phyloP scores from a whole-genome alignment of 2,329 filamentous ascomycete genomes.

The Aspergillus luchuensis region DNA sequence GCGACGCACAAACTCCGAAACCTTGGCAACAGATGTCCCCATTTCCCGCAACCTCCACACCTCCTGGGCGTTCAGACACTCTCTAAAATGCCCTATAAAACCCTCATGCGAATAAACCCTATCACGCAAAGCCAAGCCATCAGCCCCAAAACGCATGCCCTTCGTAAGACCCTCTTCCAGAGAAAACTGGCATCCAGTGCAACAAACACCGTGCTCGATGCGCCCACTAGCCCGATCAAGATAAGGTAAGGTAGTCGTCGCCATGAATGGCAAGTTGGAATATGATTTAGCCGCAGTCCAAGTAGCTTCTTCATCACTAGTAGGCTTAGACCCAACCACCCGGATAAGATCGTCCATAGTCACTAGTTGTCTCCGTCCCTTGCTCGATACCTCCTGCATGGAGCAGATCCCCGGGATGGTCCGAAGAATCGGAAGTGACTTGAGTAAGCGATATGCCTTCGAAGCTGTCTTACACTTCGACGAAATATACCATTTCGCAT shows the following conservation, averaged over 20 bases:
- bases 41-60: not conserved
- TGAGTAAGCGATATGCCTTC: not conserved
- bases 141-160: not conserved
- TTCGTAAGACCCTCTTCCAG: not conserved
- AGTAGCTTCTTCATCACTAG: too few relatives aligned
- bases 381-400: not conserved
- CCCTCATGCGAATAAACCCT: not conserved
- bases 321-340: too few relatives aligned
- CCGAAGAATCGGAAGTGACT: not conserved
- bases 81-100: not conserved
- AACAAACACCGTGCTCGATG: conserved; percentile 5
- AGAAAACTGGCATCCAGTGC: conserved; percentile 7
- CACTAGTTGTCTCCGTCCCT: not conserved
- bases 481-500: not conserved
- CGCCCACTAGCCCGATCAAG: not conserved
- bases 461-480: not conserved
- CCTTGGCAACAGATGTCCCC: not conserved
- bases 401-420: conserved; percentile 5
- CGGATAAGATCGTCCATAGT: not conserved
- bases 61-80: not conserved
- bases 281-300: too few relatives aligned
- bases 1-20: not conserved
- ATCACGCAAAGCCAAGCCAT: not conserved
- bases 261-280: not conserved
- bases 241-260: not conserved